Base-by-base conservation (phyloP, 768 basidiomycete genomes). In the Suillus cothurnatus region DNA sequence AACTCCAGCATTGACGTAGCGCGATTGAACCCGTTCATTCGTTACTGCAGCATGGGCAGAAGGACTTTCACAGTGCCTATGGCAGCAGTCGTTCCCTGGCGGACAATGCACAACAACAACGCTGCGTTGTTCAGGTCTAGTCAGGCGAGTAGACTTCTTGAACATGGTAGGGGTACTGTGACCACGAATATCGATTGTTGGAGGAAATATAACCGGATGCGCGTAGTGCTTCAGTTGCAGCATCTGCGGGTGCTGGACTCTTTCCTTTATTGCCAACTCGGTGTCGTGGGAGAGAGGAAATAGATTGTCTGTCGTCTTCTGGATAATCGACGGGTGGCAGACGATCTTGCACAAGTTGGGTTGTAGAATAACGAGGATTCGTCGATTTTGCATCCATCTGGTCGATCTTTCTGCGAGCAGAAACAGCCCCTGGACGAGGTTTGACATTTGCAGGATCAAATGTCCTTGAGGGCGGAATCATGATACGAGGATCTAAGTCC, bases 381-480 rank as follows among this genome's bases (percentile, higher is more conserved):
- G 6, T 59, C 7, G 28, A 41, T 41, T 43, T 39, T 41, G 39
- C 19, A 58, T 58, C 38, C 26, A 28, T 28, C 28, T 41, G 39
- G 19, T 5, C 19, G 26, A 41, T 14, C 19, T 31, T 41, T 59
- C 58, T 59, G 58, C 39, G 39, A 41, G 39, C 26, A 6, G 58
- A 14, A 59, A 19, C 1, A 26, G 71, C 71, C 58, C 41, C 36
- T 47, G 72, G 68, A 61, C 68, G 58, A 47, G 64, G 50, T 56
- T 76, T 76, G 52, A 77, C 61, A 55, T 70, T 74, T 64, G 64
- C 67, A 17, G 74, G 71, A 60, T 77, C 66, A 50, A 74, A 77
- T 36, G 62, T 17, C 11, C 69, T 76, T 26, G 68, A 36, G 53
- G 61, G 61, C 7, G 76, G 74, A 47, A 67, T 61, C 74, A 76